A percentile compares a stretch with the other conserved stretches of the same genome.
Conservation (phyloP, 2,329 filamentous ascomycete species). For the Colletotrichum endophyticum region DNA sequence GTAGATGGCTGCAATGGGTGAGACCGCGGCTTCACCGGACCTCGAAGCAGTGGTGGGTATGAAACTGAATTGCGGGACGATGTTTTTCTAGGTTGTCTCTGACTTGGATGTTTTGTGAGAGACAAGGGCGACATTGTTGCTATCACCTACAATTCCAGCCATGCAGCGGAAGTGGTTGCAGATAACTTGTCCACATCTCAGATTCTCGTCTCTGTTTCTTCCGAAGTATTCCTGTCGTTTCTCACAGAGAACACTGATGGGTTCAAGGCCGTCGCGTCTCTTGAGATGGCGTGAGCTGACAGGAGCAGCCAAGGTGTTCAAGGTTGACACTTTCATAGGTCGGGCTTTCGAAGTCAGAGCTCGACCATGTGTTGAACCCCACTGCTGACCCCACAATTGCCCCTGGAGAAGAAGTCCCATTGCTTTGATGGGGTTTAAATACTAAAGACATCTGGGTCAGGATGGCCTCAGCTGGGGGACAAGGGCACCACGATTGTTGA, state of each 20-base stretch:
- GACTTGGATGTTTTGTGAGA: too few species aligned
- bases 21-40: fast-evolving
- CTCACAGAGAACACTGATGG: fast-evolving
- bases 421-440: neutral
- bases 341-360: neutral
- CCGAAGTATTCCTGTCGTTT: neutral
- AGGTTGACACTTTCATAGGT: neutral
- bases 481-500: fast-evolving
- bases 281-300: neutral
- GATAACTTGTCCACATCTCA: fast-evolving
- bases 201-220: neutral
- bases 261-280: fast-evolving
- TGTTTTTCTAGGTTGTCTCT: neutral
- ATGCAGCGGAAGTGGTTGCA: neutral
- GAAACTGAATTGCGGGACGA: fast-evolving
- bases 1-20: neutral
- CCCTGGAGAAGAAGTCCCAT: neutral
- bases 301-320: fast-evolving
- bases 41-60: fast-evolving
- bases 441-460: too few species aligned
- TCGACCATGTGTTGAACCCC: neutral
- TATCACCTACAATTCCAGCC: fast-evolving
- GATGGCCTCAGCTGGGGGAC: too few species aligned
- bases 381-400: too few species aligned
- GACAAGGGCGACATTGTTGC: too few species aligned